Percentiles rank a stretch among this genome's conserved stretches.
These are phyloP conservation scores for Cladophialophora chaetospira DNA, from an alignment of 2,329 filamentous ascomycete genomes.

Conservation along the genomic window DNA sequence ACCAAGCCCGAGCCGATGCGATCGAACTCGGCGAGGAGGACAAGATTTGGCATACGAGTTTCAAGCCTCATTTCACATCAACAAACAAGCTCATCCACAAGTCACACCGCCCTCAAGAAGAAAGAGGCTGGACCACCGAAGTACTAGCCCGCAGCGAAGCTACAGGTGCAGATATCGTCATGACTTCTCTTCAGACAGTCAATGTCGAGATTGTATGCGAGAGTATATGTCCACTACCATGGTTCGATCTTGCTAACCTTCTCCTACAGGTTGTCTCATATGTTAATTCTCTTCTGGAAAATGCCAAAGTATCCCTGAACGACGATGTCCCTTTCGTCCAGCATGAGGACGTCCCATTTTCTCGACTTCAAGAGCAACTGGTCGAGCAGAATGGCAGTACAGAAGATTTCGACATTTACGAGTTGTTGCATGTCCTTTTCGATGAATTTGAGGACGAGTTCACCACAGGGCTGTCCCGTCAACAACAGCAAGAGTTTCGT, in stretches of 20 bases:
- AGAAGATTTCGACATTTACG: conserved; percentile 67
- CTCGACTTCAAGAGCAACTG: conserved; percentile 37
- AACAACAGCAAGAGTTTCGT: conserved; percentile 43
- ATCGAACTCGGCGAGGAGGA: conserved; percentile 63
- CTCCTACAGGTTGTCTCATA: conserved; percentile 14
- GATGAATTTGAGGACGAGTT: conserved; percentile 54
- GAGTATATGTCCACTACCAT: background rate
- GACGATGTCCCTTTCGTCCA: conserved; percentile 61
- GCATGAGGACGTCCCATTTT: conserved; percentile 34
- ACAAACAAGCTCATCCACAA: conserved; percentile 26
- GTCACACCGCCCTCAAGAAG: background rate
- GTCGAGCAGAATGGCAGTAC: conserved; percentile 16
- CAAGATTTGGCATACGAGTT: conserved; percentile 68
- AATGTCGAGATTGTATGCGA: conserved; percentile 4
- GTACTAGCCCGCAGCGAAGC: conserved; percentile 3
- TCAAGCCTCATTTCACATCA: conserved; percentile 41
- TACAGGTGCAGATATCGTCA: conserved; percentile 2
- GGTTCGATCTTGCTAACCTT: conserved; percentile 4
- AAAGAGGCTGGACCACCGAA: conserved; percentile 12
- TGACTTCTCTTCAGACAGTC: conserved; percentile 20
- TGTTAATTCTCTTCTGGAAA: conserved; percentile 16
- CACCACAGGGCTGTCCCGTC: conserved; percentile 44
- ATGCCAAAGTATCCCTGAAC: conserved; percentile 47
- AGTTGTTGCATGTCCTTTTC: conserved; percentile 82
- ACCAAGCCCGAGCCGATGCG: conserved; percentile 48